Evolutionary conservation across 2,329 filamentous ascomycete genomes (phyloP).

Genomic region (Trichophyton rubrum): DNA sequence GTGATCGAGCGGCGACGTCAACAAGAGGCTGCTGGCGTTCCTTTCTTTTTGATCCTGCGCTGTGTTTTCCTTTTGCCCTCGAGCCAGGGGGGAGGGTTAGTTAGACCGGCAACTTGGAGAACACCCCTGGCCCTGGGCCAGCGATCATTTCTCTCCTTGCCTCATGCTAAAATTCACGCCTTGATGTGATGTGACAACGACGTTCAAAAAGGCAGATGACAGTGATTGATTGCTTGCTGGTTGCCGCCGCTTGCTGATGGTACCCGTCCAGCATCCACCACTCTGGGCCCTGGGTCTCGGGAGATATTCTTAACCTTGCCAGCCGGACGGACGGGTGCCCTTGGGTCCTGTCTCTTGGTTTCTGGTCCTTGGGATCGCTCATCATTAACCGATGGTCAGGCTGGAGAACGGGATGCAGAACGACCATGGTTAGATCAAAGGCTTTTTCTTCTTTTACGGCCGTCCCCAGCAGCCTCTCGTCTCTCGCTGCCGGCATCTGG

Average conservation of each 20-base stretch:
- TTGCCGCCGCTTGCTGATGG: background rate
- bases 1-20: background rate
- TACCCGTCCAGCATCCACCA: background rate
- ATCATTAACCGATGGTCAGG: too few species aligned
- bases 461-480: background rate
- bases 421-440: background rate
- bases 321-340: background rate
- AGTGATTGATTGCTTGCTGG: too few species aligned
- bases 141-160: background rate
- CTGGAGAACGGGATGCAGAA: background rate
- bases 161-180: too few species aligned
- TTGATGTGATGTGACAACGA: too few species aligned
- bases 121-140: background rate
- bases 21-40: too few species aligned
- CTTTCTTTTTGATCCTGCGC: too few species aligned
- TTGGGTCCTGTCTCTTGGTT: background rate
- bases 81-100: background rate
- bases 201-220: too few species aligned
- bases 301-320: conserved; percentile 4
- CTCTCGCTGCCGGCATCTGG: too few species aligned
- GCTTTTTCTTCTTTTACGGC: background rate
- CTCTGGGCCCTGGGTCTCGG: background rate
- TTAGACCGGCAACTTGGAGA: background rate
- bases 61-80: background rate
- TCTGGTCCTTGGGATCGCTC: too few species aligned